A percentile compares a stretch with the other conserved stretches of the same genome.
Conservation (phyloP, 163 green algal species). For the Smithsoniella earleae region DNA sequence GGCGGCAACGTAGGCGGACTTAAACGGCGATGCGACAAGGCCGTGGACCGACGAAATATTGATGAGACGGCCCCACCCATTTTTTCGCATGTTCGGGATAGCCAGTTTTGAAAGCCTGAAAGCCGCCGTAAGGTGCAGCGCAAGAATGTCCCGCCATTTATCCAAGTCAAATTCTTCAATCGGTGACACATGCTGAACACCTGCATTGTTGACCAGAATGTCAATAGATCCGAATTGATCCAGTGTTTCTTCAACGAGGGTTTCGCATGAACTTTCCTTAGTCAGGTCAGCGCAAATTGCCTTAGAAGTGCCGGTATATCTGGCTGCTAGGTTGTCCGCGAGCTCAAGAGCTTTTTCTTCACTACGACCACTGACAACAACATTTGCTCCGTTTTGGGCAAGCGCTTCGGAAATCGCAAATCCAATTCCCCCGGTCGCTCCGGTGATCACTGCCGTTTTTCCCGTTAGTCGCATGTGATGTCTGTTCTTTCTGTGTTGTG, state of each 20-base stretch:
- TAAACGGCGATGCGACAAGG: slow-evolving; percentile 76
- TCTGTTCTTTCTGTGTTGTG: too few relatives aligned
- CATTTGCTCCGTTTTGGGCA: slow-evolving; percentile 44
- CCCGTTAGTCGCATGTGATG: too few relatives aligned
- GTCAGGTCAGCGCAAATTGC: too few relatives aligned
- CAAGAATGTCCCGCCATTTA: slow-evolving; percentile 51
- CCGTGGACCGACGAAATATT: slow-evolving; percentile 87
- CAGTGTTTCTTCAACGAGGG: slow-evolving; percentile 17
- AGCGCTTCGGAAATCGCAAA: slow-evolving; percentile 47
- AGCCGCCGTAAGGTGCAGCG: slow-evolving; percentile 60
- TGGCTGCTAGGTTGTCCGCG: too few relatives aligned
- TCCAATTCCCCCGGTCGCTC: slow-evolving; percentile 64
- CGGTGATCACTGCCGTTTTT: slow-evolving; percentile 55
- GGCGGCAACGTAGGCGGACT: slow-evolving; percentile 40
- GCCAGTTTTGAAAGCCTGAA: slow-evolving; percentile 80
- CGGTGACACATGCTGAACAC: slow-evolving; percentile 71
- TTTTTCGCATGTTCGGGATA: slow-evolving; percentile 67
- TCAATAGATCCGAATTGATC: slow-evolving; percentile 52
- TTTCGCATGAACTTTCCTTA: too few relatives aligned
- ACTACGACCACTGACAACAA: slow-evolving; percentile 54
- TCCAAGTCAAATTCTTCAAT: slow-evolving; percentile 77
- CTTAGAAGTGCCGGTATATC: too few relatives aligned
- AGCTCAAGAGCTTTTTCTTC: too few relatives aligned
- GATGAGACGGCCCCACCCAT: slow-evolving; percentile 71
- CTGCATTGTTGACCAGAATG: slow-evolving; percentile 65